Base-by-base conservation (phyloP, 2,329 filamentous ascomycete species). In the Lanzia echinophila region DNA sequence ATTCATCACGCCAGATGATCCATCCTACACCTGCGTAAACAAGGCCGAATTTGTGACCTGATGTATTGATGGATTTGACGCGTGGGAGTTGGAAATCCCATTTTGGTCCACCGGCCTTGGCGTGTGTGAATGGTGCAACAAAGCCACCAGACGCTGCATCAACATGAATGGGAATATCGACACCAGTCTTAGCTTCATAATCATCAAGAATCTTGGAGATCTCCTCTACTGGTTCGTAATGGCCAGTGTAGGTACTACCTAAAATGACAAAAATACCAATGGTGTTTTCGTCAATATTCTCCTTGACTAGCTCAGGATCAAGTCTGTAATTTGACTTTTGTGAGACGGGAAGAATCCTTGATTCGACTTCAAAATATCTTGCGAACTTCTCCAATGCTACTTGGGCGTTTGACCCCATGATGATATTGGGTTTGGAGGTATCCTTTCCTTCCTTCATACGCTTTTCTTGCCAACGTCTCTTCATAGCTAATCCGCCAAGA, bases 191-290 rank as follows among this genome's bases (percentile, higher is more conserved):
- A 52, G 76, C 72, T 66, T 87, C 74, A 47, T 77, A 84, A 42
- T 79, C 73, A 58, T 87, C 82, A 2, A 89, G 71, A 12, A 88
- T 77, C 17, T 82, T 75, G 19, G 79, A 81, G 19, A 89, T 78
- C 62, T 83, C 80, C 65, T 87, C 80, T 0, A 88, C 84, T 0
- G 84, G 83, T 68, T 88, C 85, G 58, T 84, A 88, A 63, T 88
- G 83, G 0, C 86, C 85, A 0, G 86, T 89, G 60, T 88, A 89
- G 0, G 86, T 89, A 48, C 78, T 83, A 3, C 86, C 85, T 5
- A 89, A 64, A 50, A 88, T 88, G 0, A 86, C 82, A 63, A 87
- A 88, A 0, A 89, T 72, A n/a, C 86, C 86, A 60, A 89, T 88
- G 0, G 86, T 89, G 60, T 88, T 88, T 69, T 88, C 85, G 57